A percentile compares a stretch with the other conserved stretches of the same genome.
Evolutionary conservation across 345 rosid genomes (phyloP).

Genomic region (Firmiana major): DNA sequence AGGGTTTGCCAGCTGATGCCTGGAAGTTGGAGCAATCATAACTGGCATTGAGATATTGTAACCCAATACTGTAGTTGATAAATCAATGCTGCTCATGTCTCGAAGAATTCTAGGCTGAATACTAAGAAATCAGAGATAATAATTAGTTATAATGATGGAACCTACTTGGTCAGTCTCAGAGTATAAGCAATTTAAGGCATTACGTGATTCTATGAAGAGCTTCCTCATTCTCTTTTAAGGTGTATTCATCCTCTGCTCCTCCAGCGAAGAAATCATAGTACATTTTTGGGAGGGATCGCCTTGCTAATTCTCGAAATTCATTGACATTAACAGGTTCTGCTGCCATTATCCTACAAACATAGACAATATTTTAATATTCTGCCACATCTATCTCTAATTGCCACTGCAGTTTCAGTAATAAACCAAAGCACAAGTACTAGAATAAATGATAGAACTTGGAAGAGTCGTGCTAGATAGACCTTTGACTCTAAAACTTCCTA

Average conservation of each 20-base stretch:
- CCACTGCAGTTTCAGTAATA: neutral
- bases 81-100: conserved; percentile 56
- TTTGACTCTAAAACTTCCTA: conserved; percentile 32
- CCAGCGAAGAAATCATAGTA: conserved; percentile 65
- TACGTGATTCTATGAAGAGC: conserved; percentile 68
- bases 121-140: conserved; percentile 31
- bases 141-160: neutral
- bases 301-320: conserved; percentile 77
- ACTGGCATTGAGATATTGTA: conserved; percentile 58
- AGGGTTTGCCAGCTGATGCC: conserved; percentile 66
- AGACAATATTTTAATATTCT: neutral
- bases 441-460: neutral
- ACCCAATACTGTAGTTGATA: conserved; percentile 55
- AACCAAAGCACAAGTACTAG: neutral
- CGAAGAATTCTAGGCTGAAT: conserved; percentile 66
- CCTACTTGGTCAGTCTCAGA: neutral
- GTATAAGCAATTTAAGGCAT: neutral
- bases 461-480: neutral
- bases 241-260: conserved; percentile 75
- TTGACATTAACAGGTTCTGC: conserved; percentile 60
- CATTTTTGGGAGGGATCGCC: conserved; percentile 71
- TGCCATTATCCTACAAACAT: conserved; percentile 38
- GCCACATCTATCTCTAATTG: neutral
- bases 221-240: conserved; percentile 61
- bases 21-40: conserved; percentile 71